Evolutionary conservation across 1,284 basidiomycete species (phyloP).

Genomic region (Inonotus hispidus): DNA sequence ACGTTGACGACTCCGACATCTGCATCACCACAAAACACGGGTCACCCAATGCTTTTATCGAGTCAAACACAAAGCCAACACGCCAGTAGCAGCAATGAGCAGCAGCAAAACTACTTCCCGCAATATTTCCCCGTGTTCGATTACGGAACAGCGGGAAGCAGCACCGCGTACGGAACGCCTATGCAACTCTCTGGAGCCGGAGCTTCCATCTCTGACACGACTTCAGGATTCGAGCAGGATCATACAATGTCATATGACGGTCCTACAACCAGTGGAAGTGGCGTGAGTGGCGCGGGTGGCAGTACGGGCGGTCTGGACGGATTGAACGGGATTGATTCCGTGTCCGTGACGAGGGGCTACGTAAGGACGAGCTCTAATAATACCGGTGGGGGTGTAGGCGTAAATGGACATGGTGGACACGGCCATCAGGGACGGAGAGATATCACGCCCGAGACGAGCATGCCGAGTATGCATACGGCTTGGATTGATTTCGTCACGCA

Average conservation of each 20-base stretch:
- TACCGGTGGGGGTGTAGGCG: no score
- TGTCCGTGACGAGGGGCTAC: background rate
- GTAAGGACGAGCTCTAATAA: no score
- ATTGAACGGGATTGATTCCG: conserved; percentile 1
- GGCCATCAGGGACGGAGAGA: conserved; percentile 7
- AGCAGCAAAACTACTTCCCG: conserved; percentile 38
- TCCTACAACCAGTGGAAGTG: background rate
- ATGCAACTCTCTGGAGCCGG: conserved; percentile 3
- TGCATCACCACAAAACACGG: conserved; percentile 7
- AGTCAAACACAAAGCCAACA: conserved; percentile 15
- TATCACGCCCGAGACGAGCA: conserved; percentile 24
- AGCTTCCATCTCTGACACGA: background rate
- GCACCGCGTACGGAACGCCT: conserved; percentile 5
- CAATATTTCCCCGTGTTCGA: conserved; percentile 75
- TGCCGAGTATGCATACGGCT: conserved; percentile 26
- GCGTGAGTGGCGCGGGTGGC: background rate
- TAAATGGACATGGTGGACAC: background rate
- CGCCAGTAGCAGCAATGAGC: conserved; percentile 14
- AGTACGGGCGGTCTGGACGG: conserved; percentile 4
- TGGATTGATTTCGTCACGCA: conserved; percentile 38
- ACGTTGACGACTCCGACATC: conserved; percentile 25
- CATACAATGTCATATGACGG: conserved; percentile 7
- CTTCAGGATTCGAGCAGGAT: conserved; percentile 10
- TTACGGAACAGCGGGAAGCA: conserved; percentile 41
- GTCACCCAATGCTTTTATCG: conserved; percentile 20